These are phyloP conservation scores for Suhomyces guaymorum DNA, from an alignment of 1,139 yeast genomes.

Conservation along the genomic window DNA sequence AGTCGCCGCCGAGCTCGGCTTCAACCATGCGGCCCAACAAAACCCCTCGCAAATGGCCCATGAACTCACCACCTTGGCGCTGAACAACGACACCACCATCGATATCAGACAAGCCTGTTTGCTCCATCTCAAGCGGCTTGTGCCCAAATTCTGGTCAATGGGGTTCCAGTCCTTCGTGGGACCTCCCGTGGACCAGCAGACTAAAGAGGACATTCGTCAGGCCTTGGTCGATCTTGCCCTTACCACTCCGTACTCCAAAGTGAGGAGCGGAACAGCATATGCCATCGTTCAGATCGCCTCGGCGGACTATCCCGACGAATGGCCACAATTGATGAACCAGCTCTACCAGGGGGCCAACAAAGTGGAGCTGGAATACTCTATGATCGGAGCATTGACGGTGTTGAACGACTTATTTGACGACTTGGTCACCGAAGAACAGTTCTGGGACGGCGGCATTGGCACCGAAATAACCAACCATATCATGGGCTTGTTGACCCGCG, in stretches of 20 bases:
- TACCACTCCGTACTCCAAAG: conserved; percentile 54
- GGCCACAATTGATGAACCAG: conserved; percentile 70
- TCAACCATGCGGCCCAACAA: conserved; percentile 25
- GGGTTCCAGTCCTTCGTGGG: conserved; percentile 79
- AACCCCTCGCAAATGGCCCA: conserved; percentile 37
- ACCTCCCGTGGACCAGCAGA: conserved; percentile 56
- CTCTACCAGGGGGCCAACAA: conserved; percentile 45
- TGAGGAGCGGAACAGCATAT: conserved; percentile 68
- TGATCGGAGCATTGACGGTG: conserved; percentile 69
- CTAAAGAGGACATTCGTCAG: conserved; percentile 52
- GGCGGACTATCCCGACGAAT: conserved; percentile 92
- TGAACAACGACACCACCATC: conserved; percentile 22
- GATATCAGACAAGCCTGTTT: conserved; percentile 65
- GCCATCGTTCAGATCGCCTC: conserved; percentile 84
- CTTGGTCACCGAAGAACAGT: conserved; percentile 80
- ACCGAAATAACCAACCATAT: conserved; percentile 51
- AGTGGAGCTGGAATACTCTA: conserved; percentile 30
- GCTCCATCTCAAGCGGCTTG: conserved; percentile 65
- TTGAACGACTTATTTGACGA: conserved; percentile 83
- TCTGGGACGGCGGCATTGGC: conserved; percentile 75
- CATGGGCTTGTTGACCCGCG: conserved; percentile 37
- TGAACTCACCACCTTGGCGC: conserved; percentile 30
- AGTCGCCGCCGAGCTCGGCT: conserved; percentile 37
- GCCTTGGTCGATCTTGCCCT: conserved; percentile 55
- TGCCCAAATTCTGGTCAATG: conserved; percentile 80